Evolutionary conservation across 371 early-diverging fungal species (phyloP), one percentile per base, ranked within the genome.

Genomic region (Zychaea mexicana): DNA sequence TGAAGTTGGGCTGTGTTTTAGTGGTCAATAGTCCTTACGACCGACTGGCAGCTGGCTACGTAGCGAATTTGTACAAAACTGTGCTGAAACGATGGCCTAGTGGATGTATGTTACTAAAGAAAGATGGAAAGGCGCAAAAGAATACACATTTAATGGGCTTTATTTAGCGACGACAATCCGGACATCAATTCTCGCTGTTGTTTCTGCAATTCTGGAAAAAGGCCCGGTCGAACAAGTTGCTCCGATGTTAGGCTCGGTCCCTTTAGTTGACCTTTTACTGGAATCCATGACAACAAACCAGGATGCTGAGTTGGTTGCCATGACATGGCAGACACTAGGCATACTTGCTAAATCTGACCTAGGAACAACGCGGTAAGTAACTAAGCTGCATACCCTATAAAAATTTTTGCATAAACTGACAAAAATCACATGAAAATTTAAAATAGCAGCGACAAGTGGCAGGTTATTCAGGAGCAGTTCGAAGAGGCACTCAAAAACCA

Each of bases 11-110:
- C 0, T 61, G 66, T 4, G 58, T 68, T 0, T 69, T 88, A 22
- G 72, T 84, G 1, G 60, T 67, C 24, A 83, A 81, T 32, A 71
- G 75, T 38, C 66, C 84, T 5, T 85, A 85, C 64, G 81, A 83
- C 26, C 73, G 81, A 24, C 60, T 86, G 10, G 67, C 77, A 12
- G 36, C 57, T 28, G 64, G 72, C 2, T 78, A 82, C 63, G 64
- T 83, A 13, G 57, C 72, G 2, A 67, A 63, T 4, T 46, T 77
- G 3, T 84, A 77, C 45, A 36, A 61, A 22, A 65, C 70, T 3
- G 31, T 76, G 6, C 22, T 61, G 27, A 10, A 52, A 6, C 71
- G 71, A 31, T 74, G 77, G 75, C 55, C 64, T 36, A 66, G 65
- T n/a, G 52, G 54, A 47, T 53, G 76, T 78, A 68, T 46, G 62